Evolutionary conservation across 345 rosid genomes (phyloP).

Genomic region (Sonneratia alba): DNA sequence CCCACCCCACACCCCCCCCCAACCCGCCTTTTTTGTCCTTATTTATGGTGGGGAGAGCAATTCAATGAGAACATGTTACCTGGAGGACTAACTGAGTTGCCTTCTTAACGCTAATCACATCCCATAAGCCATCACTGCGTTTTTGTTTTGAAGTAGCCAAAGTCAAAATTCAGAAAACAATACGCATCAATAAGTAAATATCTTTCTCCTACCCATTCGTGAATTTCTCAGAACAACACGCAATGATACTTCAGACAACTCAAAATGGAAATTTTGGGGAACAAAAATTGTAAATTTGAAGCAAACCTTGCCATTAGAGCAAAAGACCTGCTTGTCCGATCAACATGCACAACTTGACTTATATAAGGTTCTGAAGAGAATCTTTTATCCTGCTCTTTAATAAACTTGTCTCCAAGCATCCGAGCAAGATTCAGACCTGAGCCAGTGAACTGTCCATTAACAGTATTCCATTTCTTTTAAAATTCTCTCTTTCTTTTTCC

Average conservation of each 20-base stretch:
- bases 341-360: slow-evolving; percentile 58
- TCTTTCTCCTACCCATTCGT: background rate
- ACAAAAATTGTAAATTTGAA: background rate
- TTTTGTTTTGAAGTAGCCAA: background rate
- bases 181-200: background rate
- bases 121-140: slow-evolving; percentile 92
- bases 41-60: background rate
- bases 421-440: slow-evolving; percentile 89
- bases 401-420: slow-evolving; percentile 95
- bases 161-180: background rate
- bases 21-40: background rate
- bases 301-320: slow-evolving; percentile 78
- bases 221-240: background rate
- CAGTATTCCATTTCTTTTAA: background rate
- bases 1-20: no score
- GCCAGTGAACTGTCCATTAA: background rate
- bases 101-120: slow-evolving; percentile 63
- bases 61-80: slow-evolving; percentile 29
- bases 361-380: slow-evolving; percentile 80
- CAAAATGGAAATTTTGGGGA: background rate
- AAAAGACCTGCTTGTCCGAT: slow-evolving; percentile 44
- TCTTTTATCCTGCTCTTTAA: slow-evolving; percentile 78
- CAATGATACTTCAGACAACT: background rate
- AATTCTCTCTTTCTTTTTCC: no score
- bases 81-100: slow-evolving; percentile 61